Evolutionary conservation across 305 asterid genomes (phyloP), one percentile per base, ranked within the genome.

Genomic region (Solanum chacoense): DNA sequence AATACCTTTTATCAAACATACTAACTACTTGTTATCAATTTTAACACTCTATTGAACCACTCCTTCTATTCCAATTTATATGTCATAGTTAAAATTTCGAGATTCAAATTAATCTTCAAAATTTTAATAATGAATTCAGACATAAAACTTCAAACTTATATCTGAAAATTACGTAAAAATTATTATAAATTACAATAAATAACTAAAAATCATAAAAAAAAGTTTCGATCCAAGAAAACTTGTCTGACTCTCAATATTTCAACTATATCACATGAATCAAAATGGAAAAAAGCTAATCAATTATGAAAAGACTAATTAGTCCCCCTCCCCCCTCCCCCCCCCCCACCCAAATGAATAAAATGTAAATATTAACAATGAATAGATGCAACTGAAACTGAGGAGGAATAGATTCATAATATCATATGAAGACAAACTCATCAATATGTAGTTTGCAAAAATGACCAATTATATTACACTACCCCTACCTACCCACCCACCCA

Each of bases 351-450:
- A n/a, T n/a, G n/a, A n/a, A n/a, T n/a, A n/a, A n/a, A n/a, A n/a
- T n/a, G n/a, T n/a, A n/a, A n/a, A n/a, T n/a, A n/a, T n/a, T n/a
- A n/a, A n/a, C n/a, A n/a, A 71, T 84, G 93, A 88, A 91, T 89
- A 90, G 89, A 89, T 90, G 94, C 92, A 92, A 90, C 94, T 93
- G 94, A 94, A 94, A 91, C 92, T 93, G 92, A 94, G 93, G 95
- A 88, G 75, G 76, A 71, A 42, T 37, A 28, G 45, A 31, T 4
- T 2, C 63, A 45, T 16, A 50, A 50, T 20, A 74, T 72, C 77
- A 16, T 74, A 24, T 74, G 14, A 74, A 74, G 80, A 74, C 80
- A 74, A 74, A 74, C 80, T 74, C 80, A 74, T 72, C 36, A 72
- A 18, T 72, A 72, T 28, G 78, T 38, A 73, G 35, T 84, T 73